Percentiles rank a stretch among this genome's conserved stretches.
phyloP scores from a whole-genome alignment of 495 filamentous ascomycete species.

The Bombardia bombarda region DNA sequence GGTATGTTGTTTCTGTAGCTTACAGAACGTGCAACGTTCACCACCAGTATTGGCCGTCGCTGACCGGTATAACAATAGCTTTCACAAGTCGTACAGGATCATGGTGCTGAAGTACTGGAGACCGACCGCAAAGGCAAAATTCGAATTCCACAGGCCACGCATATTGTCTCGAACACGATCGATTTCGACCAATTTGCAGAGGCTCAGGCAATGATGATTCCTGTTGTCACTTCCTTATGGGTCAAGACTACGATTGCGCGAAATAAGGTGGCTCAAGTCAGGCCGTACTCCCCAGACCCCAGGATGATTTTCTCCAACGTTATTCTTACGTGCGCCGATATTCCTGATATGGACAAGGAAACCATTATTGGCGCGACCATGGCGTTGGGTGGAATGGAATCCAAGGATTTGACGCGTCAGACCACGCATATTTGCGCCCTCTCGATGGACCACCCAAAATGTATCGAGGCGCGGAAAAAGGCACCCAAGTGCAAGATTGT shows the following conservation, averaged over 20 bases:
- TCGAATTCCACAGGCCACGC: slow-evolving; percentile 56
- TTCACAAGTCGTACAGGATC: slow-evolving; percentile 35
- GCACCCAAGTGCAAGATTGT: slow-evolving; percentile 69
- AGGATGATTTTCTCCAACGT: slow-evolving; percentile 82
- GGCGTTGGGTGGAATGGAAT: slow-evolving; percentile 81
- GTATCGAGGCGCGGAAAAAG: slow-evolving; percentile 52
- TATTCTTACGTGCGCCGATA: slow-evolving; percentile 58
- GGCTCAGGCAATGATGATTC: slow-evolving; percentile 62
- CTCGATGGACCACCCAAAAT: slow-evolving; percentile 64
- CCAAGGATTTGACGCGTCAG: slow-evolving; percentile 54
- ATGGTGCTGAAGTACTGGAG: slow-evolving; percentile 48
- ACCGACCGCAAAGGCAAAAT: slow-evolving; percentile 36
- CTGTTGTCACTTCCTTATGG: slow-evolving; percentile 83
- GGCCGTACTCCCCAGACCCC: slow-evolving; percentile 85
- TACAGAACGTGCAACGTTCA: background rate
- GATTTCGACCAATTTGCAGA: slow-evolving; percentile 80
- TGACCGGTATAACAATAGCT: slow-evolving; percentile 24
- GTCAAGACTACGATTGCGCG: slow-evolving; percentile 59
- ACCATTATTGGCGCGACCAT: slow-evolving; percentile 83
- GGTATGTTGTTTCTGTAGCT: no score
- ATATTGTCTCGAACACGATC: slow-evolving; percentile 75
- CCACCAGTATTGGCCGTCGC: background rate
- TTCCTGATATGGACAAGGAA: slow-evolving; percentile 85
- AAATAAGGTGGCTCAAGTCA: slow-evolving; percentile 61
- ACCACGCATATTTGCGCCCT: slow-evolving; percentile 88